These are phyloP conservation scores for Chaetomium globosum DNA, from an alignment of 2,329 filamentous ascomycete genomes.

Conservation along the genomic window DNA sequence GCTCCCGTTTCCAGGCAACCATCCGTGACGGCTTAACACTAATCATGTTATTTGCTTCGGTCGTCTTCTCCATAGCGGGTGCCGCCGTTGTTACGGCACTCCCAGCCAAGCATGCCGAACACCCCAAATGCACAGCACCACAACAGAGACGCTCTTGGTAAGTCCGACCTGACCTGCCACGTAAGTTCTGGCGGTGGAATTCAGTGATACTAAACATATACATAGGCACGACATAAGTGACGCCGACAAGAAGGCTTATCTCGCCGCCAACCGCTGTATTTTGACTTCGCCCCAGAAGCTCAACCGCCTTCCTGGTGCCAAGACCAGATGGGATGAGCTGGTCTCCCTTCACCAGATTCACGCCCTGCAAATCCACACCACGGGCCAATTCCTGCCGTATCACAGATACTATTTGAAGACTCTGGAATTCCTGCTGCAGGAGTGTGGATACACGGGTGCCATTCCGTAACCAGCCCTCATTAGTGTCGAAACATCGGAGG, in stretches of 20 bases:
- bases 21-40: not conserved
- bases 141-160: constrained; percentile 14
- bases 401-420: constrained; percentile 15
- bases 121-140: constrained; percentile 2
- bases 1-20: not conserved
- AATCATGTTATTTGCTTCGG: not conserved
- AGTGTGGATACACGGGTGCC: constrained; percentile 12
- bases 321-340: constrained; percentile 18
- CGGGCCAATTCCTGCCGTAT: constrained; percentile 13
- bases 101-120: not conserved
- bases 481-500: not conserved
- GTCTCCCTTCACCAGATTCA: constrained; percentile 16
- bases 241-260: constrained; percentile 10
- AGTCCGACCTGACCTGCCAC: not conserved
- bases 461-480: constrained; percentile 7
- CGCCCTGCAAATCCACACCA: constrained; percentile 16
- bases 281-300: constrained; percentile 11
- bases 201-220: not conserved
- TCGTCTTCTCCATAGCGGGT: not conserved
- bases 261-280: not conserved
- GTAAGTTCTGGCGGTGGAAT: not conserved
- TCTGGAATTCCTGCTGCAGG: constrained; percentile 1
- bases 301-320: constrained; percentile 7
- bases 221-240: constrained; percentile 15
- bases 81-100: not conserved